Conservation (phyloP, 805 yeast species). For the Cyberlindnera xishuangbannaensis region DNA sequence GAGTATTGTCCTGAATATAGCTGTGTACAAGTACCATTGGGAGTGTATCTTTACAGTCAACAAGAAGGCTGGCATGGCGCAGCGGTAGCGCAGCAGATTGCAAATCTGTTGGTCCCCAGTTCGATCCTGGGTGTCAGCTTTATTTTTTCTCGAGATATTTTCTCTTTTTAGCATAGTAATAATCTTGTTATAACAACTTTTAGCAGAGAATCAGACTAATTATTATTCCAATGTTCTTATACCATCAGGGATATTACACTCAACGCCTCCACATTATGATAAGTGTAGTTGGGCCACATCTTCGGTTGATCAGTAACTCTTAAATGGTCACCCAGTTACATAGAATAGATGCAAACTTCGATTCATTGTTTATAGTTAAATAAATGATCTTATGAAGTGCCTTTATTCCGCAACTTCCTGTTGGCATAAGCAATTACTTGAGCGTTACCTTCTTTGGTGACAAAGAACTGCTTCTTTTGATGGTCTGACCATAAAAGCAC, state of each 20-base stretch:
- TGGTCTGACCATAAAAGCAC: slow-evolving; percentile 85
- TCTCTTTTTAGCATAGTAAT: not conserved
- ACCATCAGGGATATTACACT: not conserved
- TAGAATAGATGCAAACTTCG: too few relatives aligned
- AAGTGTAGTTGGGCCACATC: too few relatives aligned
- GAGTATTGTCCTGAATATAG: too few relatives aligned
- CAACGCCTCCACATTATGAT: not conserved
- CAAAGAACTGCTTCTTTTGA: slow-evolving; percentile 67
- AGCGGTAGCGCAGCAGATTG: slow-evolving; percentile 99
- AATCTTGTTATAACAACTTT: not conserved
- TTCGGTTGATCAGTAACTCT: too few relatives aligned
- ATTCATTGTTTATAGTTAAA: too few relatives aligned
- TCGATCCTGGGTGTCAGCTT: slow-evolving; percentile 91
- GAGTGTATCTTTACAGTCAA: too few relatives aligned
- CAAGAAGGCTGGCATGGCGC: slow-evolving; percentile 74
- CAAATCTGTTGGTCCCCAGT: slow-evolving; percentile 98
- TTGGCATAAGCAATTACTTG: slow-evolving; percentile 92
- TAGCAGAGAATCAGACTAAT: not conserved
- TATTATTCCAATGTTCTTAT: not conserved
- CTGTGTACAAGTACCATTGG: too few relatives aligned
- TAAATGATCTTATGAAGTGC: too few relatives aligned
- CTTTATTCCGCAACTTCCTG: slow-evolving; percentile 39
- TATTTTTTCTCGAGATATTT: slow-evolving; percentile 27
- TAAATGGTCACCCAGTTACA: too few relatives aligned
- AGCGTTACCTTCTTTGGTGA: slow-evolving; percentile 76